These are phyloP conservation scores for Ulota crispa DNA, from an alignment of 225 moss, liverwort and hornwort genomes.

Conservation along the genomic window DNA sequence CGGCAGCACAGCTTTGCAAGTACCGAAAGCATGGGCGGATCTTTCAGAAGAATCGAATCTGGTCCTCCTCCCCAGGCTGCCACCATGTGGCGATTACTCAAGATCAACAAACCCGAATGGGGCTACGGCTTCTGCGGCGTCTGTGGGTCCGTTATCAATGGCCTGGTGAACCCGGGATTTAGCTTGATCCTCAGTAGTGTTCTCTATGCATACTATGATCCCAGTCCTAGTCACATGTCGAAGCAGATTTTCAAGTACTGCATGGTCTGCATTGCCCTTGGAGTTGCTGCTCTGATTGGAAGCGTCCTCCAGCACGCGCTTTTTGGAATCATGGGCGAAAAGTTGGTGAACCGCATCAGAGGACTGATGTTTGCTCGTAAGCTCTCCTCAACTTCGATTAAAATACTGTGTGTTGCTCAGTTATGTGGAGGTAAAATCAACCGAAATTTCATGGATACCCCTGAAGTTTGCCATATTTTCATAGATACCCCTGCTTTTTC, in stretches of 20 bases:
- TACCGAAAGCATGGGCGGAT: constrained; percentile 7
- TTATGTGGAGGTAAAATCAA: neutral
- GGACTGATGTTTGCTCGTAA: constrained; percentile 53
- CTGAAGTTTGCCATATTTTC: no score
- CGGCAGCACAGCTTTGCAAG: constrained; percentile 6
- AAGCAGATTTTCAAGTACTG: constrained; percentile 30
- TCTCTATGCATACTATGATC: constrained; percentile 35
- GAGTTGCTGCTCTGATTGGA: constrained; percentile 9
- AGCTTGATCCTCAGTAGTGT: constrained; percentile 28
- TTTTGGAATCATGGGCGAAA: constrained; percentile 59
- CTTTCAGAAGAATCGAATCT: neutral
- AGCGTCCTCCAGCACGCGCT: constrained; percentile 43
- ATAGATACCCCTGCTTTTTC: no score
- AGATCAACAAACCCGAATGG: constrained; percentile 47
- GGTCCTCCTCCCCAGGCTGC: neutral
- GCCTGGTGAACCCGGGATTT: constrained; percentile 39
- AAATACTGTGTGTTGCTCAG: neutral
- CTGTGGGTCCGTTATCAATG: constrained; percentile 25
- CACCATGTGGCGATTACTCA: constrained; percentile 49
- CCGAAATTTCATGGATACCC: no score
- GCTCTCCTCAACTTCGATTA: neutral
- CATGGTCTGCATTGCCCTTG: constrained; percentile 14
- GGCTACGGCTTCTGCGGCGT: constrained; percentile 28
- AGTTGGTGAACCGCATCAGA: constrained; percentile 52
- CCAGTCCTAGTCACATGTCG: constrained; percentile 13